Evolutionary conservation across 208 protist genomes (phyloP).

Genomic region (Trypanosoma rangeli): DNA sequence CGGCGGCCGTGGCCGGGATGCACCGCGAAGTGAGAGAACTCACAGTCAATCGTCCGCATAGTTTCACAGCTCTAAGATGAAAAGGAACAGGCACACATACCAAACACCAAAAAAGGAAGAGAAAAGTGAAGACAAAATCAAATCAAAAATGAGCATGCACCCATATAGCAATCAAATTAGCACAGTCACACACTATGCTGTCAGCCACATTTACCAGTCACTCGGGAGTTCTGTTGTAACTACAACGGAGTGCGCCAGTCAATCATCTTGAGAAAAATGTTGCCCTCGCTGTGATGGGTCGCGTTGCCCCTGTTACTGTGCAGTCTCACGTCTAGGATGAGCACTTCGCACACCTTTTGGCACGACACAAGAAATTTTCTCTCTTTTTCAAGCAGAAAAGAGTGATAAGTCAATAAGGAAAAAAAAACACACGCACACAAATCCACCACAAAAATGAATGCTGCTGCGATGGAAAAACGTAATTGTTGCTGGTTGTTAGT

Average conservation of each 20-base stretch:
- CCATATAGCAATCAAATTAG: neutral
- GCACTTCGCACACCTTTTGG: neutral
- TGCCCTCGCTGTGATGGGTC: neutral
- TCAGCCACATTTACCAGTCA: neutral
- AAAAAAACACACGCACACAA: neutral
- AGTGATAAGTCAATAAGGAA: neutral
- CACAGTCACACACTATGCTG: neutral
- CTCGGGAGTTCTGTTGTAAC: neutral
- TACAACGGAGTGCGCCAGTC: neutral
- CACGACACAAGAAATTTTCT: neutral
- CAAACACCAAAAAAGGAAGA: neutral
- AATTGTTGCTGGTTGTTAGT: too few species aligned
- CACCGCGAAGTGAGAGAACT: conserved; percentile 93
- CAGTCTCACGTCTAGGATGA: neutral
- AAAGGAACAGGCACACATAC: conserved; percentile 15
- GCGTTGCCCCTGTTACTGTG: neutral
- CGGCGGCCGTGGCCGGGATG: conserved; percentile 93
- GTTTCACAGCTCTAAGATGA: conserved; percentile 17
- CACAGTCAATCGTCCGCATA: conserved; percentile 92
- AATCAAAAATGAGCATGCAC: neutral
- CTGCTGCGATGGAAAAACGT: too few species aligned
- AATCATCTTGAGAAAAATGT: neutral
- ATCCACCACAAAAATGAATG: neutral
- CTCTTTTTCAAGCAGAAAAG: neutral
- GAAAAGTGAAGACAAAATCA: conserved; percentile 1